Base-by-base conservation (phyloP, 352 stramenopile genomes). In the Phytophthora capsici region DNA sequence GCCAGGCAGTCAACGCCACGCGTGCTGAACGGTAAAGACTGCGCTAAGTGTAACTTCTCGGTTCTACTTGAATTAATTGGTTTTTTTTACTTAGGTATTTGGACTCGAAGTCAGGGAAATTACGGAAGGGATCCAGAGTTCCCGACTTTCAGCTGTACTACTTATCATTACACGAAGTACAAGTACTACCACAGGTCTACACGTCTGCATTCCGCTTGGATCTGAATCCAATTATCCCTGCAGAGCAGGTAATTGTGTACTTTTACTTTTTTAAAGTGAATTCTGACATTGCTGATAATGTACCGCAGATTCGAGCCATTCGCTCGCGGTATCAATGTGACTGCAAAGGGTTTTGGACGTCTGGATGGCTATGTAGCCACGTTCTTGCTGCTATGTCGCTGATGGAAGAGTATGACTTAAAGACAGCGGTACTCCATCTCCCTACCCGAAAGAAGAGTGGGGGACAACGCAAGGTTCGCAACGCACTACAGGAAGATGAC, bases 91-190 rank as follows among this genome's bases (percentile, higher is more conserved):
- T 26, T 20, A 44, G 47, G 30, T 55, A 44, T 17, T 3, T 55
- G 8, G 47, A 55, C 9, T 55, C 28, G 5, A 55, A 55, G 26
- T 5, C 5, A 2, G 47, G 47, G 0, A 5, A n/a, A 30, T n/a
- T 44, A 30, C 2, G 19, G 6, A 43, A 55, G 17, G 32, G 47
- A 17, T 30, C 46, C 6, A 1, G n/a, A 30, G 30, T 43, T 10
- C 12, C 47, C 4, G 47, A 44, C 9, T 54, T 54, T 3, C 14
- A 54, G n/a, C 13, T 54, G 16, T 30, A 54, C n/a, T 44, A 55
- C 28, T 12, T 55, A 16, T 44, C 47, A 9, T 6, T 55, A 16
- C 32, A 55, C n/a, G 47, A 55, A 12, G 47, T 55, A 1, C 28
- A 38, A 19, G 2, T 43, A 3, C 16, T 28, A 5, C 17, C 47